phyloP scores from a whole-genome alignment of 78 protist species.

The Bigelowiella natans region DNA sequence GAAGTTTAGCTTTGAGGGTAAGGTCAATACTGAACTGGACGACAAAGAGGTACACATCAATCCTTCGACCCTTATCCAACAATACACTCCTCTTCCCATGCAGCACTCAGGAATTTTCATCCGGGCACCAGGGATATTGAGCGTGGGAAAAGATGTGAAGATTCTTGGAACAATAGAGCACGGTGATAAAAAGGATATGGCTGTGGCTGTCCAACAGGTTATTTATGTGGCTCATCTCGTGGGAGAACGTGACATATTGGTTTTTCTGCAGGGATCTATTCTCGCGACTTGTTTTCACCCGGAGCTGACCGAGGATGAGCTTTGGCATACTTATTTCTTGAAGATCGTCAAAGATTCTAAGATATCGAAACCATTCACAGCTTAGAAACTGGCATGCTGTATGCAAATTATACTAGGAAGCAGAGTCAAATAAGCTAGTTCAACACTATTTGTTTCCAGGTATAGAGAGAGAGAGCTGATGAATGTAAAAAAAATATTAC shows the following conservation, averaged over 20 bases:
- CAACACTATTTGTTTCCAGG: too few relatives aligned
- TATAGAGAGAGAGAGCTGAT: too few relatives aligned
- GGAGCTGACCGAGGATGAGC: not conserved
- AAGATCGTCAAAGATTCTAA: not conserved
- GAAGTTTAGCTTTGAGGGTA: not conserved
- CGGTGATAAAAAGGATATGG: not conserved
- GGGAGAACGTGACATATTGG: too few relatives aligned
- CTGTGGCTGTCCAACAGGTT: not conserved
- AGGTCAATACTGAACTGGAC: not conserved
- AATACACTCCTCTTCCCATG: too few relatives aligned
- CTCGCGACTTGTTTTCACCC: not conserved
- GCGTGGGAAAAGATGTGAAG: not conserved
- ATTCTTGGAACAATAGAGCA: not conserved
- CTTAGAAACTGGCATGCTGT: too few relatives aligned
- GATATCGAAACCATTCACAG: too few relatives aligned
- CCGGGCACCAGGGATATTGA: not conserved
- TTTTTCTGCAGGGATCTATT: not conserved
- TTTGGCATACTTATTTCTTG: not conserved
- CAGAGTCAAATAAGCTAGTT: too few relatives aligned
- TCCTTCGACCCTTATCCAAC: too few relatives aligned
- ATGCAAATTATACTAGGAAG: too few relatives aligned
- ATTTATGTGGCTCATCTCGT: too few relatives aligned
- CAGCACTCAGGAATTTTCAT: not conserved
- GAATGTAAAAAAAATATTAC: too few relatives aligned
- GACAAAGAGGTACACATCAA: not conserved